These are phyloP conservation scores for Leccinum arenicola DNA, from an alignment of 768 basidiomycete species.

Conservation along the genomic window DNA sequence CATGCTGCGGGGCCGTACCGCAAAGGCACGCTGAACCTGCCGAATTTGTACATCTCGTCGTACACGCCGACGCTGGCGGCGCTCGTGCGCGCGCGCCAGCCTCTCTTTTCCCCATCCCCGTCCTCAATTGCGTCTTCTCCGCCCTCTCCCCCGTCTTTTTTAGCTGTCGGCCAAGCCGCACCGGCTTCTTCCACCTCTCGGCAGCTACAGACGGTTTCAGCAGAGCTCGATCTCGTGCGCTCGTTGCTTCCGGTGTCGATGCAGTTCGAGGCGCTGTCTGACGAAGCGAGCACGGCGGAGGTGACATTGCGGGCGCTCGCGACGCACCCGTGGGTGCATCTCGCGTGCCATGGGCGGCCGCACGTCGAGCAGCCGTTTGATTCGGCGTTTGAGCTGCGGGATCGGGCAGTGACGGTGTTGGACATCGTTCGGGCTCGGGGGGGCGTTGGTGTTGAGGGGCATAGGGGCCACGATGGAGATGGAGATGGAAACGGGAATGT, in stretches of 20 bases:
- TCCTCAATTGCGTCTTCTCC: background rate
- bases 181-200: background rate
- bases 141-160: conserved; percentile 5
- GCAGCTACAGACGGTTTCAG: conserved; percentile 14
- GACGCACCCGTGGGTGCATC: conserved; percentile 27
- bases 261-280: conserved; percentile 12
- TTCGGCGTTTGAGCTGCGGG: conserved; percentile 25
- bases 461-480: background rate
- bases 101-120: background rate
- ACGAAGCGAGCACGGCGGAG: conserved; percentile 10
- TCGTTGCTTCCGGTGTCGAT: conserved; percentile 16
- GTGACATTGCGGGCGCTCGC: conserved; percentile 15
- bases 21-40: conserved; percentile 7
- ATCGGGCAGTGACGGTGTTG: conserved; percentile 23
- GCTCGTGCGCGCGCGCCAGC: conserved; percentile 23
- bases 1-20: conserved; percentile 33
- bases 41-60: conserved; percentile 29
- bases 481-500: background rate
- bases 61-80: conserved; percentile 34
- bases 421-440: background rate
- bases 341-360: conserved; percentile 33
- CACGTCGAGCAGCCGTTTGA: conserved; percentile 22
- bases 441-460: conserved; percentile 10
- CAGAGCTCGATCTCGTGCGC: conserved; percentile 21
- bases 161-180: conserved; percentile 23